Percentiles rank a stretch among this genome's conserved stretches.
phyloP scores from a whole-genome alignment of 1,284 basidiomycete genomes.

The Irpex sp. region DNA sequence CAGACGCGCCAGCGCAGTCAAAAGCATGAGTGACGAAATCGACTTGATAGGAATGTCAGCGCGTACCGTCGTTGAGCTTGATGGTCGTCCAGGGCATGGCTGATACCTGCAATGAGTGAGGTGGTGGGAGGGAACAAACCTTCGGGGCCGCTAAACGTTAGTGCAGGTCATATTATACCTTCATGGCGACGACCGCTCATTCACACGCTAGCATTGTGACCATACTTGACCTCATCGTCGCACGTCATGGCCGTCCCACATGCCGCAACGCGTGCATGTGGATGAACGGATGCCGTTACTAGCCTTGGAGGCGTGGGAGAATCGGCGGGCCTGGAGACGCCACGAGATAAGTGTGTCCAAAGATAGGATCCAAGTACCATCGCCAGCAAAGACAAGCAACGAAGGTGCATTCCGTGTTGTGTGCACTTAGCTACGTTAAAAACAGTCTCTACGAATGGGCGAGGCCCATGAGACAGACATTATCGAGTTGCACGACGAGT shows the following conservation, averaged over 20 bases:
- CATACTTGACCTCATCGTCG: not conserved
- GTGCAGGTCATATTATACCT: not conserved
- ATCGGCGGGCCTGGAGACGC: not conserved
- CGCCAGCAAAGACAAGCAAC: not conserved
- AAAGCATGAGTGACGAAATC: not conserved
- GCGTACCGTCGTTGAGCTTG: constrained; percentile 3
- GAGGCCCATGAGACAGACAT: not conserved
- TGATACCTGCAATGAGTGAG: not conserved
- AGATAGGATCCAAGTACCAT: not conserved
- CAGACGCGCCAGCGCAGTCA: not conserved
- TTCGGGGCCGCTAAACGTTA: not conserved
- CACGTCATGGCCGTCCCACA: not conserved
- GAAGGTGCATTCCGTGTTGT: not conserved
- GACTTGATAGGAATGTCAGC: not conserved
- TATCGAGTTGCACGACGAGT: not conserved
- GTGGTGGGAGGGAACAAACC: not conserved
- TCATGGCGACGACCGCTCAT: not conserved
- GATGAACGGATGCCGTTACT: not conserved
- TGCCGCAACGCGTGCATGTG: not conserved
- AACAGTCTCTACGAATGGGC: not conserved
- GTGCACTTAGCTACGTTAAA: not conserved
- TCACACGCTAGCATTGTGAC: not conserved
- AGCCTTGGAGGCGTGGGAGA: not conserved
- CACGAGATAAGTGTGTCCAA: not conserved
- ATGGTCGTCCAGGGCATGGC: not conserved